phyloP scores from a whole-genome alignment of 495 filamentous ascomycete species.

The Aspergillus saccharolyticus region DNA sequence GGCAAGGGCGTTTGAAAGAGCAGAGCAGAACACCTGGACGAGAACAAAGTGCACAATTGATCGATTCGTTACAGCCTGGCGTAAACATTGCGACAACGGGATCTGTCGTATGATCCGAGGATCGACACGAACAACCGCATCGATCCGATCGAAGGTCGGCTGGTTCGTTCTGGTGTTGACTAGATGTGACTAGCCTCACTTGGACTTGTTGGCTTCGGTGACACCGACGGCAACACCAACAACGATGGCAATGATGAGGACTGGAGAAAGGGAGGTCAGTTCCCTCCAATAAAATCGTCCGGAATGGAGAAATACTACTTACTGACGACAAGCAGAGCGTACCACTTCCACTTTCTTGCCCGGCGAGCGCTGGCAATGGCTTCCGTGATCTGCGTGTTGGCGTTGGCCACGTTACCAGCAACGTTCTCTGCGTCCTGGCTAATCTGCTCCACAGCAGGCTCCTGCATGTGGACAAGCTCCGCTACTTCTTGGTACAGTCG shows the following conservation, averaged over 20 bases:
- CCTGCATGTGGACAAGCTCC: slow-evolving; percentile 75
- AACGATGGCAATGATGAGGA: slow-evolving; percentile 48
- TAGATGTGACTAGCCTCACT: neutral
- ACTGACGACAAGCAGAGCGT: slow-evolving; percentile 77
- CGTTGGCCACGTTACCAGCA: slow-evolving; percentile 69
- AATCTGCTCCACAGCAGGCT: slow-evolving; percentile 68
- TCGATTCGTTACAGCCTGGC: slow-evolving; percentile 1
- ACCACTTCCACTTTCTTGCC: slow-evolving; percentile 96
- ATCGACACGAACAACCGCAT: neutral
- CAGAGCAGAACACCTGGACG: slow-evolving; percentile 1
- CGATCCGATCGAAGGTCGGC: neutral
- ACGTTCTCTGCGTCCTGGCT: slow-evolving; percentile 78
- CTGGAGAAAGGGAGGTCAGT: slow-evolving; percentile 22
- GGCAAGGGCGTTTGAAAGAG: slow-evolving; percentile 7
- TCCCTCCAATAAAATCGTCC: neutral
- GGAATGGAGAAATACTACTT: slow-evolving; percentile 37
- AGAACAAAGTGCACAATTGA: neutral
- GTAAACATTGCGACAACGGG: neutral
- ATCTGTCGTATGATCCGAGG: neutral
- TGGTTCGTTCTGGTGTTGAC: neutral
- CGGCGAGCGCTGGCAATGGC: slow-evolving; percentile 76
- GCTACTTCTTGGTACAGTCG: slow-evolving; percentile 84
- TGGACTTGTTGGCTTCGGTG: slow-evolving; percentile 30
- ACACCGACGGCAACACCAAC: slow-evolving; percentile 49
- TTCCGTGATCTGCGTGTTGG: slow-evolving; percentile 68